Evolutionary conservation across 768 basidiomycete species (phyloP).

Genomic region (Coprinopsis marcescibilis): DNA sequence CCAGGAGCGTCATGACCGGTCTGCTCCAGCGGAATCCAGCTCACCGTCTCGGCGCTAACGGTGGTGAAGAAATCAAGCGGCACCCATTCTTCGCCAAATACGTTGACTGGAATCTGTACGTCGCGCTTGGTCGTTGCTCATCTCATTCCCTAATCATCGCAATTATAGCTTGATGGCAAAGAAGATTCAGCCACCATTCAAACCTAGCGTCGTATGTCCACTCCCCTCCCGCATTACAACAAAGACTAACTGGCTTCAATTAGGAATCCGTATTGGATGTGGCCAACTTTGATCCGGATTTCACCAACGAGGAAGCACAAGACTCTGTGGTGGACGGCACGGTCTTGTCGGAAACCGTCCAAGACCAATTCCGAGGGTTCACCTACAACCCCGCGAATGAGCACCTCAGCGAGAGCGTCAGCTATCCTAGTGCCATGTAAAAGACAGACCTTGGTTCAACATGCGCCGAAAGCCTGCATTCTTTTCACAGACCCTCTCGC

Average conservation of each 20-base stretch:
- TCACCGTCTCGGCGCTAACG: slow-evolving; percentile 82
- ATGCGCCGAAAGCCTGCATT: background rate
- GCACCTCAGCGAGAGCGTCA: slow-evolving; percentile 80
- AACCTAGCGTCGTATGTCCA: slow-evolving; percentile 82
- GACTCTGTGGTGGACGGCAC: slow-evolving; percentile 97
- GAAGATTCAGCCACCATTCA: slow-evolving; percentile 97
- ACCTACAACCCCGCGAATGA: slow-evolving; percentile 85
- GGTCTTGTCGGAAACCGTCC: slow-evolving; percentile 89
- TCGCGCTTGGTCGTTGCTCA: background rate
- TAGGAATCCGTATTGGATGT: slow-evolving; percentile 92
- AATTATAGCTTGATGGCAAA: slow-evolving; percentile 62
- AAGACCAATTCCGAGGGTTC: slow-evolving; percentile 91
- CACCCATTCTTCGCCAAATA: slow-evolving; percentile 95
- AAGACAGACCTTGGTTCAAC: background rate
- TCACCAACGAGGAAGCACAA: slow-evolving; percentile 90
- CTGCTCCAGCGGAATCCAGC: slow-evolving; percentile 86
- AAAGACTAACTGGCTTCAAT: background rate
- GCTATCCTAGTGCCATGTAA: slow-evolving; percentile 47
- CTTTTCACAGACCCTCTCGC: background rate
- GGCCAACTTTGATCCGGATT: slow-evolving; percentile 96
- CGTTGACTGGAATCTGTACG: slow-evolving; percentile 73
- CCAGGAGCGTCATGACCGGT: slow-evolving; percentile 81
- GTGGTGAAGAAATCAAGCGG: slow-evolving; percentile 92
- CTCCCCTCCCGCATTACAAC: background rate
- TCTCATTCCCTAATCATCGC: slow-evolving; percentile 26